Evolutionary conservation across 768 basidiomycete genomes (phyloP).

Genomic region (Podaxis sp.): DNA sequence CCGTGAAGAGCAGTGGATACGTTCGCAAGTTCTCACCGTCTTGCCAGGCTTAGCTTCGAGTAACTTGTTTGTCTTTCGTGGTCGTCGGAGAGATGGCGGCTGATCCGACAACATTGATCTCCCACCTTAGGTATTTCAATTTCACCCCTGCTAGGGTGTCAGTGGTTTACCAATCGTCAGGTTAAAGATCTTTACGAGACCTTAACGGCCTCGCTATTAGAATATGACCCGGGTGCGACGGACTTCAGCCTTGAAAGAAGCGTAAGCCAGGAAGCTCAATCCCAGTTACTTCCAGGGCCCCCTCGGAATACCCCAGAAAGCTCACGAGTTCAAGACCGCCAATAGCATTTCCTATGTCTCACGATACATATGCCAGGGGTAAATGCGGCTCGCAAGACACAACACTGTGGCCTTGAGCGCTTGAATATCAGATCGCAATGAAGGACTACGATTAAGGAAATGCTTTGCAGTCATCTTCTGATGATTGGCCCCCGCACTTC

Average conservation of each 20-base stretch:
- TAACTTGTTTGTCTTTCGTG: neutral
- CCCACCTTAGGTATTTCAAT: neutral
- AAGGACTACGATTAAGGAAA: neutral
- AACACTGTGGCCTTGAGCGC: neutral
- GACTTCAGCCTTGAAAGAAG: neutral
- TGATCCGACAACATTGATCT: slow-evolving; percentile 6
- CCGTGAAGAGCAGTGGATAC: neutral
- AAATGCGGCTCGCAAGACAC: neutral
- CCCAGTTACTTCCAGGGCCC: neutral
- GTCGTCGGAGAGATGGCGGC: slow-evolving; percentile 1
- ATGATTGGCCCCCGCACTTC: neutral
- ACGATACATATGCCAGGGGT: neutral
- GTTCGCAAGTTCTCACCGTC: neutral
- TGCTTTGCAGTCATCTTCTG: neutral
- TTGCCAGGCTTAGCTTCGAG: slow-evolving; percentile 8
- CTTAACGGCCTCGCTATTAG: neutral
- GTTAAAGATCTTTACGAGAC: neutral
- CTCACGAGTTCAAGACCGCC: neutral
- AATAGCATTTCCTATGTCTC: neutral
- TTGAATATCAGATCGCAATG: neutral
- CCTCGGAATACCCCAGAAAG: neutral
- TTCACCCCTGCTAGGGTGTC: neutral
- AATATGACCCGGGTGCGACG: neutral
- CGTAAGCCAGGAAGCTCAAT: neutral
- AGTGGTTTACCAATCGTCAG: neutral